These are phyloP conservation scores for Pseudogymnoascus sp. DNA, from an alignment of 2,329 filamentous ascomycete species.

Conservation along the genomic window DNA sequence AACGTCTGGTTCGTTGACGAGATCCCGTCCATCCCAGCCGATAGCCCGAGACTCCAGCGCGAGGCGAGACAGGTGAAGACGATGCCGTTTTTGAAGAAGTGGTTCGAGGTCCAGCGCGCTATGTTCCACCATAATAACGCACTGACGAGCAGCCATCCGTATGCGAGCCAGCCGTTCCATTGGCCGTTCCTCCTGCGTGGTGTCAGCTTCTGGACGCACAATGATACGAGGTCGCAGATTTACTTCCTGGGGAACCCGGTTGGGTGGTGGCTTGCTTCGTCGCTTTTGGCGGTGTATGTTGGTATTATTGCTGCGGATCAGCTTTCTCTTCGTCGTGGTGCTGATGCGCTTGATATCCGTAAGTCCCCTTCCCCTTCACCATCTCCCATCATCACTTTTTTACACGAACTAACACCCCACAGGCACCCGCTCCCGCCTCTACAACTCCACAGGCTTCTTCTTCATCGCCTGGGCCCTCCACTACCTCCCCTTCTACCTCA, in stretches of 20 bases:
- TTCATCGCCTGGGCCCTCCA: slow-evolving; percentile 97
- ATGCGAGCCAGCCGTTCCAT: slow-evolving; percentile 87
- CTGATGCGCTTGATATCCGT: slow-evolving; percentile 91
- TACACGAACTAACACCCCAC: slow-evolving; percentile 13
- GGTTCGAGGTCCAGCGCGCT: slow-evolving; percentile 89
- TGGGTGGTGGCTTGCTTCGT: slow-evolving; percentile 95
- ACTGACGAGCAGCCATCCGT: slow-evolving; percentile 92
- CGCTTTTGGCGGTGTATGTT: slow-evolving; percentile 83
- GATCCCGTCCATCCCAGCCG: slow-evolving; percentile 68
- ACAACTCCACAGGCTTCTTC: slow-evolving; percentile 98
- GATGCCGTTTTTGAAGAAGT: slow-evolving; percentile 86
- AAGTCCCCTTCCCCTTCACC: slow-evolving; percentile 40
- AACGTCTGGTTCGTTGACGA: slow-evolving; percentile 95
- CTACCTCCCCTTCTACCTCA: slow-evolving; percentile 95
- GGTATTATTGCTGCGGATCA: slow-evolving; percentile 92
- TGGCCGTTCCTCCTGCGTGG: slow-evolving; percentile 97
- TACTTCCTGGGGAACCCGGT: slow-evolving; percentile 97
- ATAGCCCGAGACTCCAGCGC: slow-evolving; percentile 63
- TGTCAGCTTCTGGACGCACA: slow-evolving; percentile 99
- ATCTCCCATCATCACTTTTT: neutral
- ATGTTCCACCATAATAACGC: slow-evolving; percentile 99
- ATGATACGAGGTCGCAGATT: slow-evolving; percentile 89
- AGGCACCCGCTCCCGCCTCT: slow-evolving; percentile 87
- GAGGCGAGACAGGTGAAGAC: slow-evolving; percentile 72
- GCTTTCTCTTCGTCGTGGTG: slow-evolving; percentile 80